phyloP scores from a whole-genome alignment of 2,329 filamentous ascomycete genomes.

The Diaporthe sp. region DNA sequence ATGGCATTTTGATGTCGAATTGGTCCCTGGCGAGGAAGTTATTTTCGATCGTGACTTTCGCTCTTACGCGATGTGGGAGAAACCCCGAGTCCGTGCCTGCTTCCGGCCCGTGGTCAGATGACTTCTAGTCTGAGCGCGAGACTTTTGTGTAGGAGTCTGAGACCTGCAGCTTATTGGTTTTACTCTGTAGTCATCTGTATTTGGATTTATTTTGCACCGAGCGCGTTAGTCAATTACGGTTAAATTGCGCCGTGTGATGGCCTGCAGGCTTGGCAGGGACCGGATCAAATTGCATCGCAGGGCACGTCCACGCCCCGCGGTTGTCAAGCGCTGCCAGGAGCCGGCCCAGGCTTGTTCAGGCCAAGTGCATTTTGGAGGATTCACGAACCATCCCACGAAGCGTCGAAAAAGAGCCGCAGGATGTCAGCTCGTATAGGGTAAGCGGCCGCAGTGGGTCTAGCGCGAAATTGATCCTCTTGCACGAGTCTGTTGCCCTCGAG shows the following conservation, averaged over 20 bases:
- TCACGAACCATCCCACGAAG: background rate
- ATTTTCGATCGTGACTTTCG: background rate
- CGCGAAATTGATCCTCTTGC: background rate
- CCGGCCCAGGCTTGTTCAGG: constrained; percentile 18
- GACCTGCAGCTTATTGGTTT: constrained; percentile 2
- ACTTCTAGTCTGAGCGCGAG: background rate
- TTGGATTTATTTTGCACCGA: background rate
- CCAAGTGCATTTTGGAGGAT: constrained; percentile 15
- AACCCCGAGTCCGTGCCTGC: background rate
- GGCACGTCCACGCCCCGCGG: background rate
- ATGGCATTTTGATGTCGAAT: background rate
- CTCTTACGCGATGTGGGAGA: background rate
- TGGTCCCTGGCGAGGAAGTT: background rate
- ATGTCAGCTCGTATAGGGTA: constrained; percentile 16
- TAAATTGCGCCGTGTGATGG: constrained; percentile 26
- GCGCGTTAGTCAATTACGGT: constrained; percentile 26
- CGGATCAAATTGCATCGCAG: background rate
- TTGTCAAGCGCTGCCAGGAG: constrained; percentile 19
- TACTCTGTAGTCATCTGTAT: background rate
- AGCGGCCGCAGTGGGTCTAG: background rate
- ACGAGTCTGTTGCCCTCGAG: background rate
- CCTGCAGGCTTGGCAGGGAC: constrained; percentile 18
- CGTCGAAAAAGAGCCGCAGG: constrained; percentile 25
- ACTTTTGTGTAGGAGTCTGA: background rate
- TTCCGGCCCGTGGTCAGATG: background rate